Conservation (phyloP, 2,329 filamentous ascomycete species). For the Ceratocystis variospora region DNA sequence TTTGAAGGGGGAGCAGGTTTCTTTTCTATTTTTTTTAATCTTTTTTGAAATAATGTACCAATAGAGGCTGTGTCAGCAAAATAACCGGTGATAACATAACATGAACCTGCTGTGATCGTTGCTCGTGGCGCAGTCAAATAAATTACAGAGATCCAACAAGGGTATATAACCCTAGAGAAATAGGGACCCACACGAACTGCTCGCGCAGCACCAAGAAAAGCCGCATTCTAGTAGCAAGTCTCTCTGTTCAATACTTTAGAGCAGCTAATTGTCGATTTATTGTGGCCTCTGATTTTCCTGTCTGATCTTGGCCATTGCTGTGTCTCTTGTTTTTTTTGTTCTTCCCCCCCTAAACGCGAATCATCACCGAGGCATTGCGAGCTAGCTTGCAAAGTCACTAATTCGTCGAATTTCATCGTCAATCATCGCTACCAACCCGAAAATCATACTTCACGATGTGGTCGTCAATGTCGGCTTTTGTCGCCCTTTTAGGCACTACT, state of each 20-base stretch:
- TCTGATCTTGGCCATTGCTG: background rate
- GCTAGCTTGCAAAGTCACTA: background rate
- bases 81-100: background rate
- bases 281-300: background rate
- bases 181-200: slow-evolving; percentile 4
- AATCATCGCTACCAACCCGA: background rate
- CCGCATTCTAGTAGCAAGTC: slow-evolving; percentile 7
- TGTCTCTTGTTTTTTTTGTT: background rate
- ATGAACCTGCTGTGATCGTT: background rate
- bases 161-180: background rate
- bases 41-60: background rate
- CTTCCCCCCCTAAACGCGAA: background rate
- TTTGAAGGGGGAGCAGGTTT: no score
- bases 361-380: background rate
- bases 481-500: slow-evolving; percentile 13
- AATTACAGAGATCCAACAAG: background rate
- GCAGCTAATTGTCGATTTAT: background rate
- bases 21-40: no score
- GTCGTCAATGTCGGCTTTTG: slow-evolving; percentile 14
- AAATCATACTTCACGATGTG: slow-evolving; percentile 9
- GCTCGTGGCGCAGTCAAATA: background rate
- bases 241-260: background rate
- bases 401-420: background rate
- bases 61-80: slow-evolving; percentile 3
- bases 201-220: slow-evolving; percentile 7